Base-by-base conservation (phyloP, 768 basidiomycete genomes). In the Flagelloscypha sp. region DNA sequence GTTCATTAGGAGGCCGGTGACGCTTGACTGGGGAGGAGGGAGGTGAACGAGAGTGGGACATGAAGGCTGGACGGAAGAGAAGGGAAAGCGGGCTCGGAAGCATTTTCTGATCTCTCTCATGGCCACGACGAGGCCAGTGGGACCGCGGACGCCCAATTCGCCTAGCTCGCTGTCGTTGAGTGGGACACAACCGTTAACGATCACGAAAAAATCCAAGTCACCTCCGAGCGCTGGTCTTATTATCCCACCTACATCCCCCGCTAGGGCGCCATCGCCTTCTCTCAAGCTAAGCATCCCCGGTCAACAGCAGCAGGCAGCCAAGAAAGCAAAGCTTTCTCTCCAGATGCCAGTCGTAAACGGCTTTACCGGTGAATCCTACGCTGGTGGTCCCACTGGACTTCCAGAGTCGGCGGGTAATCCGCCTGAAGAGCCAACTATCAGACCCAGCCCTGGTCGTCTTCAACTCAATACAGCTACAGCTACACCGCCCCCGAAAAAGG, bases 371-470 rank as follows among this genome's bases (percentile, higher is more conserved):
- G 21, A 44, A 35, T 33, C 43, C 35, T n/a, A n/a, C n/a, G n/a
- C n/a, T n/a, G n/a, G n/a, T n/a, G n/a, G n/a, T n/a, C n/a, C n/a
- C n/a, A n/a, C n/a, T n/a, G n/a, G n/a, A n/a, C n/a, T n/a, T n/a
- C n/a, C n/a, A n/a, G n/a, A 35, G 36, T 22, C 4, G 41, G 29
- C 16, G 51, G 45, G 6, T 59, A 59, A 11, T 49, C 53, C 2
- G 54, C 58, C 13, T 44, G 54, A 16, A 61, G 58, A 55, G 38
- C 42, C 35, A 59, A 55, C 33, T 71, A 70, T 45, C 64, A 64
- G 39, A 65, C 66, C 38, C 68, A 68, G 49, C 31, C 46, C 45
- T 5, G 35, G 49, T 27, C n/a, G n/a, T n/a, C 36, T 37, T 48
- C 38, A 49, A 37, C 33, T 31, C 47, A 11, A 27, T 18, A 51